Base-by-base conservation (phyloP, 2,329 filamentous ascomycete species). In the Microsporum ferrugineum region DNA sequence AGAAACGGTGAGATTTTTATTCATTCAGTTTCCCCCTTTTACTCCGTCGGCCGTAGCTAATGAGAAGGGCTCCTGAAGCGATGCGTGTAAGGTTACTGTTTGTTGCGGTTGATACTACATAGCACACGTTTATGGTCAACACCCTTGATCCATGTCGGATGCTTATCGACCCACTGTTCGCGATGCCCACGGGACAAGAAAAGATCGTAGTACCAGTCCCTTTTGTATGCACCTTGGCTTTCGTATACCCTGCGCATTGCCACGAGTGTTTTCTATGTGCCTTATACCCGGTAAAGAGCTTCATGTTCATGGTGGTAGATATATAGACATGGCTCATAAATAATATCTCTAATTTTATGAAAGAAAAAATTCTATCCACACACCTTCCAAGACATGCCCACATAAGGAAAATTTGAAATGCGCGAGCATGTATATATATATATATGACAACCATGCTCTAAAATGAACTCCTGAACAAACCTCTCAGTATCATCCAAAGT, bases 1-100 rank as follows among this genome's bases (percentile, higher is more conserved):
- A 62, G 14, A 61, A 63, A 31, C 66, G 66, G 69, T 71, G 63
- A 57, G 65, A 62, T 47, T 33, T 10, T 5, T 7, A 33, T 12
- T 23, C 34, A 17, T 17, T n/a, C 12, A 17, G 7, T 12, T 33
- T 34, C 10, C 3, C 31, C n/a, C 12, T 31, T 38, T 33, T 33
- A 7, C 10, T 14, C 10, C 23, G 27, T 51, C 17, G 2, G 41
- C 17, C 27, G 12, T 60, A 33, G 39, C 62, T 63, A 51, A 61
- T 38, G 12, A 39, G 17, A 23, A 23, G 17, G 17, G 43, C 23
- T 27, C 8, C 34, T 63, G 43, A 36, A 64, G 63, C 36, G 61
- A 62, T 57, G 59, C 57, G 5, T 62, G 59, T 59, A 47, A 58
- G 31, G 55, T 63, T 12, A 59, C 59, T 34, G 61, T 64, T n/a